Evolutionary conservation across 768 basidiomycete genomes (phyloP).

Genomic region (Dacryopinax primogenitus): DNA sequence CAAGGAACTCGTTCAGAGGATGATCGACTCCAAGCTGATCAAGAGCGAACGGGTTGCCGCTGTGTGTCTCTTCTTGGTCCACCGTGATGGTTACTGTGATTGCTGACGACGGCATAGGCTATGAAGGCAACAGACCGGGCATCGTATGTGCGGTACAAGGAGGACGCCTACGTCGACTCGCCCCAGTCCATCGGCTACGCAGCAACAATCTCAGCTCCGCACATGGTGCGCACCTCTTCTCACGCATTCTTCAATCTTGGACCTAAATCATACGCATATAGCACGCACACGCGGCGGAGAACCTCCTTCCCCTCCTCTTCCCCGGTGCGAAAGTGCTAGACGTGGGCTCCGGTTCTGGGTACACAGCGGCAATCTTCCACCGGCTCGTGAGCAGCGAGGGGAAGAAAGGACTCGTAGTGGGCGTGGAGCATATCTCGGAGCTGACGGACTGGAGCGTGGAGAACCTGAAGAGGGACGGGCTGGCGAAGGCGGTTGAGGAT

Average conservation of each 20-base stretch:
- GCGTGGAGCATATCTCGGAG: constrained; percentile 80
- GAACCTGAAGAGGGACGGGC: constrained; percentile 58
- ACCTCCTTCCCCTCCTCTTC: constrained; percentile 56
- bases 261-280: constrained; percentile 20
- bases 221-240: constrained; percentile 53
- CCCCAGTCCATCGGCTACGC: constrained; percentile 68
- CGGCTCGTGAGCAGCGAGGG: constrained; percentile 43
- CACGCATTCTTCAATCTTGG: neutral
- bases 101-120: constrained; percentile 34
- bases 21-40: constrained; percentile 44
- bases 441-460: constrained; percentile 55
- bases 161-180: constrained; percentile 60
- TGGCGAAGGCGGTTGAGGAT: constrained; percentile 40
- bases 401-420: constrained; percentile 51
- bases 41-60: constrained; percentile 41
- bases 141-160: constrained; percentile 43
- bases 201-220: constrained; percentile 92
- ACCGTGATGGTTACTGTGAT: neutral
- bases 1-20: constrained; percentile 56
- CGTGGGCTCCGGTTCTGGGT: constrained; percentile 80
- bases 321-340: constrained; percentile 72
- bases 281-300: constrained; percentile 78
- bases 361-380: constrained; percentile 68
- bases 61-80: constrained; percentile 30
- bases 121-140: constrained; percentile 58